Base-by-base conservation (phyloP, 371 early-diverging fungal genomes). In the Paramicrosporidium saccamoebae region DNA sequence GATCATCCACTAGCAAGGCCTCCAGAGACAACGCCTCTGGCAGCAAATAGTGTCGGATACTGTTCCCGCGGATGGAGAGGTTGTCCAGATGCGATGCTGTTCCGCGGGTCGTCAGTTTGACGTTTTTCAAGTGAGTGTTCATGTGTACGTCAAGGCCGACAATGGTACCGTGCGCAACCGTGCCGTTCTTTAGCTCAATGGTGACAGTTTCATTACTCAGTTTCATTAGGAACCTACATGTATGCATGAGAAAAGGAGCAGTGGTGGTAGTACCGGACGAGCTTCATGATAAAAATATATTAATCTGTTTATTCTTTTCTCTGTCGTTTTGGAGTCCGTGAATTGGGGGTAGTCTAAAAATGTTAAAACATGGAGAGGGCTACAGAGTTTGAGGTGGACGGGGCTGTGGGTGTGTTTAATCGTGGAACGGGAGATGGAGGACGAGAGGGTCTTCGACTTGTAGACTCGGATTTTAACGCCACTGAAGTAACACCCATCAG, bases 91-190 rank as follows among this genome's bases (percentile, higher is more conserved):
- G 56, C 25, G 58, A 50, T 9, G 92, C 77, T 29, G 88, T 84
- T 48, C 63, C 64, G 41, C 72, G 67, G 14, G 84, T 67, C 1
- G 90, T 90, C 86, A 90, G 77, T 45, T 90, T 88, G 27, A 90
- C 92, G 9, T 69, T 65, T 39, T 84, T 84, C 45, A 94, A 52
- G 44, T 90, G 90, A 27, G 78, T 90, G 45, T 94, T 94, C 94
- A 94, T 94, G 46, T 69, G 65, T 79, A 94, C 81, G 40, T 94
- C 94, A 20, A 90, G 86, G 15, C 78, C 81, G 19, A 73, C 69
- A 26, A 92, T 66, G 7, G 90, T 90, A 27, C 94, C 94, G 36
- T 69, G 59, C 10, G 84, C 75, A 27, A 75, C 52, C 5, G 82
- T 84, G 25, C 82, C 82, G 39, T 86, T 81, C 38, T 86, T 86